Evolutionary conservation across 129 eudicot genomes (phyloP).

Genomic region (Centrapalus pauciflorus): DNA sequence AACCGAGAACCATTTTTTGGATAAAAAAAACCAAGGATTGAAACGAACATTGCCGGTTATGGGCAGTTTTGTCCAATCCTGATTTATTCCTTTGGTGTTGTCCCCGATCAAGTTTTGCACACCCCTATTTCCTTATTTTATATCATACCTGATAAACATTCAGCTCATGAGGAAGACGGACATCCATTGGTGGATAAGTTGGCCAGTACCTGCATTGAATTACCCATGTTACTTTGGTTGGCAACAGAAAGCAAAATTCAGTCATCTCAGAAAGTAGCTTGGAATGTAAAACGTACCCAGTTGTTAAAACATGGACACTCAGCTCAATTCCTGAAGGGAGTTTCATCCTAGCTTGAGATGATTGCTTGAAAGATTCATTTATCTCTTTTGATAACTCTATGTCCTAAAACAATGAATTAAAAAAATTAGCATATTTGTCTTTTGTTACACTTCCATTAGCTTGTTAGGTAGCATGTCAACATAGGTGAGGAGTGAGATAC

Average conservation of each 20-base stretch:
- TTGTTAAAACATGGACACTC: slow-evolving; percentile 96
- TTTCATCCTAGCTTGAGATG: slow-evolving; percentile 94
- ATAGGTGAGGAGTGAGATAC: background rate
- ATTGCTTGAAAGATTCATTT: slow-evolving; percentile 94
- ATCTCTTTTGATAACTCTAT: slow-evolving; percentile 90
- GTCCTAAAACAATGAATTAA: slow-evolving; percentile 44
- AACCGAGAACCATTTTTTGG: no score
- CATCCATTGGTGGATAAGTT: slow-evolving; percentile 98
- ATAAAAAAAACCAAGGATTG: no score
- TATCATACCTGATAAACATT: slow-evolving; percentile 85
- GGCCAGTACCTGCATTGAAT: slow-evolving; percentile 86
- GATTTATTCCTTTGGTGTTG: no score
- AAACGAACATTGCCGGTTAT: no score
- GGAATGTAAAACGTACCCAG: slow-evolving; percentile 57
- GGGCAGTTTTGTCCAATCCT: no score
- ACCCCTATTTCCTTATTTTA: no score
- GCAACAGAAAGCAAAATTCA: background rate
- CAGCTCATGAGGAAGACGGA: slow-evolving; percentile 94
- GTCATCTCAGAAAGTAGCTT: background rate
- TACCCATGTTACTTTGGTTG: slow-evolving; percentile 9
- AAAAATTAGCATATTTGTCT: background rate
- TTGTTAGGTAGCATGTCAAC: background rate
- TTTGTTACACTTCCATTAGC: background rate
- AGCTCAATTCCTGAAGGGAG: slow-evolving; percentile 95
- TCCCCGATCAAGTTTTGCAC: no score